A percentile compares a stretch with the other conserved stretches of the same genome.
Conservation (phyloP, 768 basidiomycete species). For the Boletus reticulatus region DNA sequence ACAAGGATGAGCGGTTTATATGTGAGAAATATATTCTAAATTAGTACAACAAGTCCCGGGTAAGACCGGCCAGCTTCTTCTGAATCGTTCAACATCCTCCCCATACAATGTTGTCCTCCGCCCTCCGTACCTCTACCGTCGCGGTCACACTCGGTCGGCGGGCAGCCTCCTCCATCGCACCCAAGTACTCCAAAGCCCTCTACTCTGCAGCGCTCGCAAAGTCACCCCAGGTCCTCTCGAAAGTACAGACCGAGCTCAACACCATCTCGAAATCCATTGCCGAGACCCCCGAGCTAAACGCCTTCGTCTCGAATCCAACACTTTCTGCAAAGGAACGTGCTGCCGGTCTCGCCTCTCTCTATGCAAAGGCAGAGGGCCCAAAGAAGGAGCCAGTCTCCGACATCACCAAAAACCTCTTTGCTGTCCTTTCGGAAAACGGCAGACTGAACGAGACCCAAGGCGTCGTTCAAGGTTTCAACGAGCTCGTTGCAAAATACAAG, state of each 20-base stretch:
- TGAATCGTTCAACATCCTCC: background rate
- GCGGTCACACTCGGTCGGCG: conserved; percentile 49
- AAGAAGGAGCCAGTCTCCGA: conserved; percentile 81
- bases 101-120: conserved; percentile 54
- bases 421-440: conserved; percentile 90
- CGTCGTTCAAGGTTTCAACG: conserved; percentile 90
- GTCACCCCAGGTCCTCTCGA: conserved; percentile 78
- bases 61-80: background rate
- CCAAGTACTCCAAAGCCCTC: conserved; percentile 82
- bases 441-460: conserved; percentile 79
- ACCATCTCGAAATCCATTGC: conserved; percentile 69
- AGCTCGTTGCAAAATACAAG: conserved; percentile 82
- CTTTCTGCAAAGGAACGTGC: conserved; percentile 77
- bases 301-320: conserved; percentile 89
- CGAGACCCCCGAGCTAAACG: conserved; percentile 57
- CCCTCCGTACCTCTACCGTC: conserved; percentile 48
- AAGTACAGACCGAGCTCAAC: conserved; percentile 83
- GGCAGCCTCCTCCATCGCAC: conserved; percentile 71
- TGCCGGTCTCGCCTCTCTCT: conserved; percentile 64
- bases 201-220: conserved; percentile 80
- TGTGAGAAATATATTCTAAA: conserved; percentile 2
- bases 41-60: background rate
- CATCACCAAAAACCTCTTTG: conserved; percentile 89
- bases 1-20: background rate
- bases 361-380: conserved; percentile 60